Evolutionary conservation across 83 land plant genomes (phyloP).

Genomic region (Diphasiastrum complanatum): DNA sequence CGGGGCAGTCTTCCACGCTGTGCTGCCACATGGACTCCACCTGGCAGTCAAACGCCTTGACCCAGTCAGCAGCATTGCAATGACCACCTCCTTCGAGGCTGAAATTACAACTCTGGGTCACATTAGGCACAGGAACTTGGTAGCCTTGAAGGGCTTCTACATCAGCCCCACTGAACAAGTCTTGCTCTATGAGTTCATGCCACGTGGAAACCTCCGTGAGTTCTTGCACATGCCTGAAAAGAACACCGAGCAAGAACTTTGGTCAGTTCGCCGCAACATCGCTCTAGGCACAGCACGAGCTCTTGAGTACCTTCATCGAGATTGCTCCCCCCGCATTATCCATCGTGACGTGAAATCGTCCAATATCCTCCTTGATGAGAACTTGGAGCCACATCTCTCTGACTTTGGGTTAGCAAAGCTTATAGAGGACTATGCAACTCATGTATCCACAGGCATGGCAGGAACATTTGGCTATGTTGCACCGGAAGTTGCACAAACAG

Average conservation of each 20-base stretch:
- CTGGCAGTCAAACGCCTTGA: too few species aligned
- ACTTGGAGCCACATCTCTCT: slow-evolving; percentile 10
- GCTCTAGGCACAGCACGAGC: slow-evolving; percentile 10
- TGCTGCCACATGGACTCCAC: too few species aligned
- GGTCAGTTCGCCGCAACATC: background rate
- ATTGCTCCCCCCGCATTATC: slow-evolving; percentile 10
- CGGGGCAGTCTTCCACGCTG: too few species aligned
- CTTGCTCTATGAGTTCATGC: slow-evolving; percentile 23
- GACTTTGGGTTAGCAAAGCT: slow-evolving; percentile 13
- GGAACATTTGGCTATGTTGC: too few species aligned
- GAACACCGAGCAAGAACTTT: background rate
- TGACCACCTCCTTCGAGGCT: too few species aligned
- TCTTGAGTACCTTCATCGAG: slow-evolving; percentile 6
- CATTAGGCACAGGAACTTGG: slow-evolving; percentile 21
- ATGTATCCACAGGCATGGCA: slow-evolving; percentile 2
- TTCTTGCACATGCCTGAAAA: slow-evolving; percentile 11
- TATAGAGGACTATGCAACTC: slow-evolving; percentile 3
- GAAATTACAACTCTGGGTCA: slow-evolving; percentile 18
- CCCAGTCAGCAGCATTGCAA: too few species aligned
- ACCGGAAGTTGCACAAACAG: too few species aligned
- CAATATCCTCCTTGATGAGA: slow-evolving; percentile 4
- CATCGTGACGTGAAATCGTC: slow-evolving; percentile 8
- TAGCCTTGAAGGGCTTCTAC: slow-evolving; percentile 17
- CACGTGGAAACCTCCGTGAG: slow-evolving; percentile 21
- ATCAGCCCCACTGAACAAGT: slow-evolving; percentile 2